Evolutionary conservation across 1,139 yeast genomes (phyloP).

Genomic region (Scheffersomyces segobiensis): DNA sequence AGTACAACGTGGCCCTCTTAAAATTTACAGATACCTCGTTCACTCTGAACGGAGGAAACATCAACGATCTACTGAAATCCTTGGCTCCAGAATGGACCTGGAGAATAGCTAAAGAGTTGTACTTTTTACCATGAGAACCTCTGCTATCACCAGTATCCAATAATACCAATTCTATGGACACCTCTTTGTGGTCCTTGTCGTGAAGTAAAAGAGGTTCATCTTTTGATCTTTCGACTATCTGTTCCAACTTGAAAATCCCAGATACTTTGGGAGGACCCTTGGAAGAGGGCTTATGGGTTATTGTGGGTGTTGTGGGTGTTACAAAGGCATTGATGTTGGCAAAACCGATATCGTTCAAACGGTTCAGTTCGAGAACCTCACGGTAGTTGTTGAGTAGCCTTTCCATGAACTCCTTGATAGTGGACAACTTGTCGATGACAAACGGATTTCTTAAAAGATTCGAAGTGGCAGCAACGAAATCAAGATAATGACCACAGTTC

Average conservation of each 20-base stretch:
- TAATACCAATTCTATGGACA: constrained; percentile 31
- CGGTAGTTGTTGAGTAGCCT: constrained; percentile 21
- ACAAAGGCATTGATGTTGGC: constrained; percentile 34
- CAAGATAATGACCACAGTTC: constrained; percentile 32
- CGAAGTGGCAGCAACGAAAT: constrained; percentile 26
- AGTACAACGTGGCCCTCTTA: constrained; percentile 21
- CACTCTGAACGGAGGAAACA: constrained; percentile 43
- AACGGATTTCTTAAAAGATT: constrained; percentile 39
- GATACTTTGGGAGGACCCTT: constrained; percentile 28
- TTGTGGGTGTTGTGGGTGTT: constrained; percentile 9
- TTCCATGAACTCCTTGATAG: constrained; percentile 17
- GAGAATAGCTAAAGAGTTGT: constrained; percentile 43
- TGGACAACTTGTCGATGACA: constrained; percentile 32
- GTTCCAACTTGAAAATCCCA: constrained; percentile 39
- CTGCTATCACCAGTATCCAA: constrained; percentile 26
- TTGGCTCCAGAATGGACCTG: constrained; percentile 9
- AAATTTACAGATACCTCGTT: constrained; percentile 26
- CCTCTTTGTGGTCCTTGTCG: constrained; percentile 9
- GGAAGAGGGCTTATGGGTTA: constrained; percentile 2
- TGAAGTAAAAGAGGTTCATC: constrained; percentile 19
- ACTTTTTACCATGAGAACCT: constrained; percentile 6
- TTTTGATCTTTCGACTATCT: constrained; percentile 37
- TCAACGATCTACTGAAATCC: constrained; percentile 25
- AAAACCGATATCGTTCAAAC: constrained; percentile 36
- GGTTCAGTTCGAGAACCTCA: constrained; percentile 15